Base-by-base conservation (phyloP, 495 filamentous ascomycete genomes). In the Jackrogersella multiformis region DNA sequence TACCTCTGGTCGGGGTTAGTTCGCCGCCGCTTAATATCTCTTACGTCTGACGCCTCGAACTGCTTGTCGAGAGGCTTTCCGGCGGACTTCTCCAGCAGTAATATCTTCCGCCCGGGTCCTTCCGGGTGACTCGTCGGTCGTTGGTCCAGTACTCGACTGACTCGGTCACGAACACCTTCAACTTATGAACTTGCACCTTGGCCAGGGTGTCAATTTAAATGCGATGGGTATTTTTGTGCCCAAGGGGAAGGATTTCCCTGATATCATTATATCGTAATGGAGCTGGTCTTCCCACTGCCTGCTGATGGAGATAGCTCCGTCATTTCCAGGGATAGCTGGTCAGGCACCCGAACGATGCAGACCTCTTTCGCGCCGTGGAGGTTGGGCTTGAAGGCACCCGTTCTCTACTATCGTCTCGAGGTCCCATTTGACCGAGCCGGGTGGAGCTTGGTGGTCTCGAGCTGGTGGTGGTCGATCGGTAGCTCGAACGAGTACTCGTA, bases 231-330 rank as follows among this genome's bases (percentile, higher is more conserved):
- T 93, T 70, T 93, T 92, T 2, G 91, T 84, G 16, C 96, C 96
- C 12, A 99, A 82, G 2, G 95, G 93, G 71, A 99, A 99, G 1
- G 94, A 97, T 86, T 99, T 99, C 52, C 96, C 95, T 2, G 94
- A 97, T 63, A 99, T 97, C 69, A 98, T 92, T 62, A 99, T 99
- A 70, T 99, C 95, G 77, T 99, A 99, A 71, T 97, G 94, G 30
- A 99, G 84, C 72, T 99, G 95, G 71, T 99, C 96, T 71, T 99
- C 95, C 95, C 95, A 99, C 57, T 93, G 94, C 21, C 95, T 84
- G 54, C 92, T 97, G 70, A 99, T 98, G 18, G 94, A 94, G 75
- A 99, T 99, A 12, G 95, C 73, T 99, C 95, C 23, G 94, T 88
- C 76, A 93, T 91, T 73, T 99, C 96, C 49, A 98, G 80, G 4